Base-by-base conservation (phyloP, 129 eudicot genomes). In the Dittrichia graveolens region DNA sequence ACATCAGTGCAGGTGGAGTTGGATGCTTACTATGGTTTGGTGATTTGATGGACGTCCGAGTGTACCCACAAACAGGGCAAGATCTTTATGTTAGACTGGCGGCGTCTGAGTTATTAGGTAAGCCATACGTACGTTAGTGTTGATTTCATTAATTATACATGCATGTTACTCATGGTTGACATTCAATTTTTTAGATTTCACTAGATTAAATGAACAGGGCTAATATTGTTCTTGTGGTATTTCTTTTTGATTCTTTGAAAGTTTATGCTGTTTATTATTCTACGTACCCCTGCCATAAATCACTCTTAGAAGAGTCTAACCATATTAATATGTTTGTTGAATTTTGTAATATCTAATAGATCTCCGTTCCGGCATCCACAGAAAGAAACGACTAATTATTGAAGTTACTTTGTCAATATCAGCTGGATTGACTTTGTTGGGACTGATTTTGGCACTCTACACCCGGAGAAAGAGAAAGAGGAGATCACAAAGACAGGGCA, bases 21-120 rank as follows among this genome's bases (percentile, higher is more conserved):
- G 87, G 95, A 15, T 89, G 95, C 78, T 54, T 85, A 74, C 46
- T 70, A 43, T 89, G 78, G 78, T 74, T 40, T 40, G 78, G 16
- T 56, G 78, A 14, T n/a, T 40, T 74, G 54, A 18, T 74, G 63
- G 78, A 74, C 19, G 53, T 64, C 40, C 72, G 65, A 8, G 78
- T 63, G 73, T 63, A 34, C 38, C 38, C 53, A 15, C 35, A 69
- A 24, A 78, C 75, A 3, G 83, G 83, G 16, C 87, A 83, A 53
- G 72, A 69, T 41, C 49, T 78, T 0, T 83, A 41, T 61, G 18
- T 74, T 44, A 73, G 87, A 46, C 45, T 83, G 47, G 87, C 82
- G 3, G 70, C 73, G 11, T 40, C 67, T 2, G 78, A 79, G 11
- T 31, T 81, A 14, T 62, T 37, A 74, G 35, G 78, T 63, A 49